Evolutionary conservation across 805 yeast genomes (phyloP).

Genomic region (Ogataea henricii): DNA sequence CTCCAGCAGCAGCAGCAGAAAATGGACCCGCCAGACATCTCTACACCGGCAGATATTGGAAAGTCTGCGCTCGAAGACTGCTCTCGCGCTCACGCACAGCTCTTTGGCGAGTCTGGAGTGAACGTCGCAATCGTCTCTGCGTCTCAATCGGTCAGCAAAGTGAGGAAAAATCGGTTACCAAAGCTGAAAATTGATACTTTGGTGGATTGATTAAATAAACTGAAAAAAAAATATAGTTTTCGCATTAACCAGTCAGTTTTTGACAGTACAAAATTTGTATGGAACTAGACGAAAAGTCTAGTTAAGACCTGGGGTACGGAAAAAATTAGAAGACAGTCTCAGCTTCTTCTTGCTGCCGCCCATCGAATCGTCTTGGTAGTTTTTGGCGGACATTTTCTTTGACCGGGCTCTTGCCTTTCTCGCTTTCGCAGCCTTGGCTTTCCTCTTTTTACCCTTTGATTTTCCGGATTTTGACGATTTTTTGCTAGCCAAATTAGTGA

Average conservation of each 20-base stretch:
- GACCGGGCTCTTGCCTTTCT: constrained; percentile 8
- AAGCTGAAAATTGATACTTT: neutral
- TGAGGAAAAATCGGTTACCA: neutral
- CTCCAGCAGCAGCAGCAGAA: neutral
- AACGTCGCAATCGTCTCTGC: constrained; percentile 8
- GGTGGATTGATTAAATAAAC: neutral
- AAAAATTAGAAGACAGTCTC: constrained; percentile 22
- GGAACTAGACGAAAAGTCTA: neutral
- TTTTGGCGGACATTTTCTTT: constrained; percentile 2
- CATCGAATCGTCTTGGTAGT: neutral
- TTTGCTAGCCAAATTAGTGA: constrained; percentile 3
- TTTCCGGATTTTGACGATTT: constrained; percentile 1
- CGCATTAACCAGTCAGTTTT: neutral
- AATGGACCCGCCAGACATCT: constrained; percentile 3
- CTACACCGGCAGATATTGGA: neutral
- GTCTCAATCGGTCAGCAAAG: neutral
- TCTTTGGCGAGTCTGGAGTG: constrained; percentile 14
- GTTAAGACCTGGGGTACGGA: constrained; percentile 13
- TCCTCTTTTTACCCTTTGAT: neutral
- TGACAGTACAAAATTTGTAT: neutral
- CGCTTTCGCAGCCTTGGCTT: constrained; percentile 9
- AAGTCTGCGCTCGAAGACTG: neutral
- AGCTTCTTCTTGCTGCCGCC: constrained; percentile 21
- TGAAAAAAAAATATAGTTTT: too few species aligned
- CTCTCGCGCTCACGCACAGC: constrained; percentile 5